A percentile compares a stretch with the other conserved stretches of the same genome.
Conservation (phyloP, 2,329 filamentous ascomycete species). For the Alternaria sp. region DNA sequence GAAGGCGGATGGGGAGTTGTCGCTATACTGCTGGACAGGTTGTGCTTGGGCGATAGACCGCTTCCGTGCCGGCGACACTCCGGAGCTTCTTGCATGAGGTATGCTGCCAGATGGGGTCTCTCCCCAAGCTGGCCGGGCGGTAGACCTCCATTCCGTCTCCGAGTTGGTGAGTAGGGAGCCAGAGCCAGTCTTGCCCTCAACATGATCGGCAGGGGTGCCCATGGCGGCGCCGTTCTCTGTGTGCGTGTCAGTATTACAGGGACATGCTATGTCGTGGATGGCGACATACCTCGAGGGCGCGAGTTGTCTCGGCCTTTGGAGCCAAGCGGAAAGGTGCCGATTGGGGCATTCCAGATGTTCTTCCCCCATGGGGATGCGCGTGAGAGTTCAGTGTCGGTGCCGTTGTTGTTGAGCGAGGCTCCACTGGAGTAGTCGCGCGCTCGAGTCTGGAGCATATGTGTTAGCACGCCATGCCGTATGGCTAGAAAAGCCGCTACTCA, state of each 20-base stretch:
- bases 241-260: slow-evolving; percentile 24
- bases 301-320: slow-evolving; percentile 44
- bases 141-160: slow-evolving; percentile 71
- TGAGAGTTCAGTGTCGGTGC: slow-evolving; percentile 39
- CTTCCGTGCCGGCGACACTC: slow-evolving; percentile 51
- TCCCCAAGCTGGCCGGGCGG: slow-evolving; percentile 66
- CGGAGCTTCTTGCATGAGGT: slow-evolving; percentile 47
- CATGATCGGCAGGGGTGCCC: slow-evolving; percentile 37
- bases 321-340: slow-evolving; percentile 38
- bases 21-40: slow-evolving; percentile 43
- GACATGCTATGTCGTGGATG: background rate
- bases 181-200: slow-evolving; percentile 71
- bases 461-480: slow-evolving; percentile 6
- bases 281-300: slow-evolving; percentile 42
- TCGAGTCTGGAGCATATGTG: slow-evolving; percentile 32
- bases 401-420: slow-evolving; percentile 37
- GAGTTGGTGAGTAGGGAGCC: slow-evolving; percentile 74
- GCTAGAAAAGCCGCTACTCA: slow-evolving; percentile 27
- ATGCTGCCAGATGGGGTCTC: slow-evolving; percentile 49
- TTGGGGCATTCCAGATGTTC: slow-evolving; percentile 48
- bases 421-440: slow-evolving; percentile 42
- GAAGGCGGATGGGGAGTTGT: slow-evolving; percentile 37
- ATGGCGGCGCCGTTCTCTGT: slow-evolving; percentile 44
- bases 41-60: slow-evolving; percentile 49
- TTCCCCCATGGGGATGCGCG: slow-evolving; percentile 43